phyloP scores from a whole-genome alignment of 805 yeast genomes.

The Candida ortonii region DNA sequence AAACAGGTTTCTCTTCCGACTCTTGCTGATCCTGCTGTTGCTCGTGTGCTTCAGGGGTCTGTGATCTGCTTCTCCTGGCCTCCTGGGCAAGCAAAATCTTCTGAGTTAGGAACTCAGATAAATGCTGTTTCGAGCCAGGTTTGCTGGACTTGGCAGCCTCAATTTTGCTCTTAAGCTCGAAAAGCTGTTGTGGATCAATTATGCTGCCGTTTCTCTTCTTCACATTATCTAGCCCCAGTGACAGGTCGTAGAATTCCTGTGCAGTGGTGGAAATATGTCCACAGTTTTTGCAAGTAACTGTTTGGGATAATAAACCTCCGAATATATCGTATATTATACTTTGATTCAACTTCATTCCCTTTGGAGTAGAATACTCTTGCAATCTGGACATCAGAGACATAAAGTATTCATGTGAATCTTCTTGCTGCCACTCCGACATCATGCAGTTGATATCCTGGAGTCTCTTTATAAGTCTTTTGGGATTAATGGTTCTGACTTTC shows the following conservation, averaged over 20 bases:
- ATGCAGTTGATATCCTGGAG: conserved; percentile 85
- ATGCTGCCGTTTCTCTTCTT: conserved; percentile 39
- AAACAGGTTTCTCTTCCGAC: conserved; percentile 4
- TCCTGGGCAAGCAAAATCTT: conserved; percentile 29
- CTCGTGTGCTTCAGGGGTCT: conserved; percentile 22
- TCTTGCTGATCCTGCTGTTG: conserved; percentile 5
- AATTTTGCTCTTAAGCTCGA: conserved; percentile 28
- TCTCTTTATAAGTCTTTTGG: conserved; percentile 66
- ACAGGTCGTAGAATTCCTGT: conserved; percentile 91
- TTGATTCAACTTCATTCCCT: conserved; percentile 76
- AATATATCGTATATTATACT: conserved; percentile 88
- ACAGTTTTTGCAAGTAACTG: conserved; percentile 80
- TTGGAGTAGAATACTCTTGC: conserved; percentile 91
- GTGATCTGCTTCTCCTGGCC: conserved; percentile 24
- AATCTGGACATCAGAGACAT: conserved; percentile 86
- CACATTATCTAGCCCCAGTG: conserved; percentile 66
- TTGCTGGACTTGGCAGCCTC: conserved; percentile 26
- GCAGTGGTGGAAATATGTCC: conserved; percentile 79
- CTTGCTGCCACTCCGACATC: conserved; percentile 98
- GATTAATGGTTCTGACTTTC: conserved; percentile 58
- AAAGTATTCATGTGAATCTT: conserved; percentile 95
- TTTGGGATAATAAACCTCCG: conserved; percentile 85
- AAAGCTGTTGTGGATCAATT: conserved; percentile 28
- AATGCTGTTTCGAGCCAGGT: conserved; percentile 21
- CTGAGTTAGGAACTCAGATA: conserved; percentile 30